phyloP scores from a whole-genome alignment of 768 basidiomycete genomes.

The Tulasnella sp. region DNA sequence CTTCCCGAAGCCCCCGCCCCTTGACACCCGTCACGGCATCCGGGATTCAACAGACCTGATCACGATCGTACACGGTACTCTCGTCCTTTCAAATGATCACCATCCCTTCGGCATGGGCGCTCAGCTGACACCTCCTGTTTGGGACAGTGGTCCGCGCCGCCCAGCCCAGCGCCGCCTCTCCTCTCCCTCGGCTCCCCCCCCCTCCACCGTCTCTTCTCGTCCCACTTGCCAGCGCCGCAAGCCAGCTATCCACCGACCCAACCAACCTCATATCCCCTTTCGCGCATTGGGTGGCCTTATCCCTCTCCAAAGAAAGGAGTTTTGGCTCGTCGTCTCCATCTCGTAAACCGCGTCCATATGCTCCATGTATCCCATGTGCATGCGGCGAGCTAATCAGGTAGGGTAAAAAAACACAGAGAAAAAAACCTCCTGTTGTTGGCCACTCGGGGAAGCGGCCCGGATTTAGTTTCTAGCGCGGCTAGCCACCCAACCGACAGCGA shows the following conservation, averaged over 20 bases:
- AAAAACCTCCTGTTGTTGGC: neutral
- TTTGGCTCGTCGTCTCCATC: neutral
- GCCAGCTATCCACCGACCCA: neutral
- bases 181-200: neutral
- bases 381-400: neutral
- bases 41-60: too few species aligned
- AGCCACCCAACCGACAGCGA: neutral
- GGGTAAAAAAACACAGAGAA: too few species aligned
- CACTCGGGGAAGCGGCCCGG: neutral
- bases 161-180: neutral
- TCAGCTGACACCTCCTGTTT: neutral
- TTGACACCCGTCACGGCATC: too few species aligned
- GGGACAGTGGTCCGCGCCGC: neutral
- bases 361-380: neutral
- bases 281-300: neutral
- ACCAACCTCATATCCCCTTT: neutral
- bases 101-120: neutral
- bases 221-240: neutral
- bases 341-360: conserved; percentile 13
- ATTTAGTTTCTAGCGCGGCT: neutral
- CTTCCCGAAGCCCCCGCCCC: too few species aligned
- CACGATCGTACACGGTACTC: too few species aligned
- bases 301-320: neutral
- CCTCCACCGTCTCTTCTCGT: neutral
- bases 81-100: neutral